A percentile compares a stretch with the other conserved stretches of the same genome.
Conservation (phyloP, 371 early-diverging fungal genomes). For the Saksenaea oblongispora region DNA sequence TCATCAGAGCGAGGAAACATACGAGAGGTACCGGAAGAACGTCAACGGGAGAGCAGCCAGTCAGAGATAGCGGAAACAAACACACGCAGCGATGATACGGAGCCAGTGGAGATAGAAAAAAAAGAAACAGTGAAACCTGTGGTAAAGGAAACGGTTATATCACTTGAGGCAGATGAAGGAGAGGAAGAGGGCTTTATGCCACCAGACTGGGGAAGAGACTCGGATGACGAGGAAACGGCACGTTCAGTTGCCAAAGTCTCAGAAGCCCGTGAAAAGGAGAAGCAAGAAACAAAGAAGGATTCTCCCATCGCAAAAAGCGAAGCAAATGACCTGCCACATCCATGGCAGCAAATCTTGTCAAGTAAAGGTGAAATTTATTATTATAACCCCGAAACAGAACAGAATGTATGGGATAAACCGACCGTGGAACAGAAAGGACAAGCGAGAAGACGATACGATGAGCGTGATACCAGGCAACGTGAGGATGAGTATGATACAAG, state of each 20-base stretch:
- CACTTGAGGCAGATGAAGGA: constrained; percentile 19
- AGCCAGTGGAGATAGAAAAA: background rate
- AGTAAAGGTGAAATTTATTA: constrained; percentile 19
- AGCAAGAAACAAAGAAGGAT: background rate
- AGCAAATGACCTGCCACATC: constrained; percentile 5
- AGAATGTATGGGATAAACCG: constrained; percentile 14
- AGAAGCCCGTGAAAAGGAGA: background rate
- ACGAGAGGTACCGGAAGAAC: background rate
- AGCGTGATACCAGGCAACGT: background rate
- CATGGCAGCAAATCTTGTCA: constrained; percentile 8
- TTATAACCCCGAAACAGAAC: constrained; percentile 14
- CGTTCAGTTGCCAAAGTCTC: background rate
- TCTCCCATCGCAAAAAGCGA: background rate
- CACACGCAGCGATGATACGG: background rate
- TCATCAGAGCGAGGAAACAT: background rate
- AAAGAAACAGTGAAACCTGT: background rate
- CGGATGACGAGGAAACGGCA: background rate
- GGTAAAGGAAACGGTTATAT: constrained; percentile 14
- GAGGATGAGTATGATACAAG: background rate
- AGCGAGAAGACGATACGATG: background rate
- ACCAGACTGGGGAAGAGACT: background rate
- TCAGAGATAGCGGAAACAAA: background rate
- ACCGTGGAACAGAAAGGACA: background rate
- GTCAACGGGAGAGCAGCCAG: background rate
- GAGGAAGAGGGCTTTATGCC: constrained; percentile 10